These are phyloP conservation scores for Ascochyta fabae DNA, from an alignment of 2,329 filamentous ascomycete genomes.

Conservation along the genomic window DNA sequence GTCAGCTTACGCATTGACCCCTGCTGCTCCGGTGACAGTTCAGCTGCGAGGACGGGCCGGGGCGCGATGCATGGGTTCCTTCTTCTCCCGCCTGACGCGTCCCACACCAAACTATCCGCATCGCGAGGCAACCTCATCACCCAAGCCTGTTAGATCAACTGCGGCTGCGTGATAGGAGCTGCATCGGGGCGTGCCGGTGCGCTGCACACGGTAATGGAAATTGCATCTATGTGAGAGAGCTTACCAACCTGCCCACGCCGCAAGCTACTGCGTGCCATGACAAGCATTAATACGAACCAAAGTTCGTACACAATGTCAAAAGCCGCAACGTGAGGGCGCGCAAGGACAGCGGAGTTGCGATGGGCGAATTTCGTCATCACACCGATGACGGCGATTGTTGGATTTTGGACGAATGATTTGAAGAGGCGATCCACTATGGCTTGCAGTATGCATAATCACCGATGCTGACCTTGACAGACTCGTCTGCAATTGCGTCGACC, in stretches of 20 bases:
- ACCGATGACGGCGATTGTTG: constrained; percentile 9
- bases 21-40: constrained; percentile 37
- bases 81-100: constrained; percentile 34
- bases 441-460: constrained; percentile 26
- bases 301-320: background rate
- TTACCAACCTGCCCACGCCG: constrained; percentile 8
- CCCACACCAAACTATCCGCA: constrained; percentile 20
- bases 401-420: constrained; percentile 1
- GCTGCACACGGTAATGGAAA: constrained; percentile 11
- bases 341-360: background rate
- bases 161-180: constrained; percentile 24
- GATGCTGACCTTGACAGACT: constrained; percentile 12
- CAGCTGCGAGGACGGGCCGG: constrained; percentile 44
- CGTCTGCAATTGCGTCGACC: constrained; percentile 18
- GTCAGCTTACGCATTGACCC: constrained; percentile 29
- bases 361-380: background rate
- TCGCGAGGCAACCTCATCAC: constrained; percentile 11
- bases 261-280: constrained; percentile 4
- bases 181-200: constrained; percentile 32
- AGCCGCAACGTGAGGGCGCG: background rate
- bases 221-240: constrained; percentile 6
- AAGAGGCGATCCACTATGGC: constrained; percentile 11
- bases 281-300: background rate
- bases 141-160: constrained; percentile 25
- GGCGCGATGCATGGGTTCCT: constrained; percentile 40